These are phyloP conservation scores for Kodamaea neixiangensis DNA, from an alignment of 805 yeast species.

Conservation along the genomic window DNA sequence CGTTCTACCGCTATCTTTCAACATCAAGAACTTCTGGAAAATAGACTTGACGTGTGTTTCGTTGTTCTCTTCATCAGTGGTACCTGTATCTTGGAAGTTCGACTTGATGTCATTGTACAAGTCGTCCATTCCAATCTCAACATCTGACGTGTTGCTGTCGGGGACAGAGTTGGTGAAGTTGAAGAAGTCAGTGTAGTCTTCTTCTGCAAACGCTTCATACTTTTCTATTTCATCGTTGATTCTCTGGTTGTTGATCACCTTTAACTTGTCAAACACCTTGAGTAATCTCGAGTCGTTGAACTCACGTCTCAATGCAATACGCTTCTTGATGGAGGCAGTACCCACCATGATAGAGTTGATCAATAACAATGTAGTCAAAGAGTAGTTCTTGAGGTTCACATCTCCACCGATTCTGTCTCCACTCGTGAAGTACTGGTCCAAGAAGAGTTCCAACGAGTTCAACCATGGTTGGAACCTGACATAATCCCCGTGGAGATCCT, in stretches of 20 bases:
- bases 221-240: slow-evolving; percentile 39
- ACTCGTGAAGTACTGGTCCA: slow-evolving; percentile 31
- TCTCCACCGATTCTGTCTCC: slow-evolving; percentile 18
- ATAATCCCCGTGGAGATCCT: slow-evolving; percentile 36
- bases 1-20: slow-evolving; percentile 28
- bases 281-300: slow-evolving; percentile 36
- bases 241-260: slow-evolving; percentile 29
- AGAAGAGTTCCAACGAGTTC: slow-evolving; percentile 34
- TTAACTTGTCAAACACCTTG: slow-evolving; percentile 38
- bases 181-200: slow-evolving; percentile 33
- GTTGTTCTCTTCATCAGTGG: neutral
- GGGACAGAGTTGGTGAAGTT: slow-evolving; percentile 12
- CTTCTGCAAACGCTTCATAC: slow-evolving; percentile 41
- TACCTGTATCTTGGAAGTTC: slow-evolving; percentile 4
- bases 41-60: slow-evolving; percentile 20
- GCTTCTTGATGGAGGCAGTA: slow-evolving; percentile 25
- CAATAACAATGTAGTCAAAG: slow-evolving; percentile 37
- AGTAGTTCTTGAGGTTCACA: slow-evolving; percentile 31
- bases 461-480: slow-evolving; percentile 45
- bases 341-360: slow-evolving; percentile 36
- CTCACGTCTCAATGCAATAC: slow-evolving; percentile 37
- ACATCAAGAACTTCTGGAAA: slow-evolving; percentile 25
- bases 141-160: slow-evolving; percentile 11
- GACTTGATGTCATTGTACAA: slow-evolving; percentile 13
- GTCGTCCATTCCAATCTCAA: slow-evolving; percentile 13